A percentile compares a stretch with the other conserved stretches of the same genome.
These are phyloP conservation scores for Draba incana DNA, from an alignment of 345 rosid species.

Conservation along the genomic window DNA sequence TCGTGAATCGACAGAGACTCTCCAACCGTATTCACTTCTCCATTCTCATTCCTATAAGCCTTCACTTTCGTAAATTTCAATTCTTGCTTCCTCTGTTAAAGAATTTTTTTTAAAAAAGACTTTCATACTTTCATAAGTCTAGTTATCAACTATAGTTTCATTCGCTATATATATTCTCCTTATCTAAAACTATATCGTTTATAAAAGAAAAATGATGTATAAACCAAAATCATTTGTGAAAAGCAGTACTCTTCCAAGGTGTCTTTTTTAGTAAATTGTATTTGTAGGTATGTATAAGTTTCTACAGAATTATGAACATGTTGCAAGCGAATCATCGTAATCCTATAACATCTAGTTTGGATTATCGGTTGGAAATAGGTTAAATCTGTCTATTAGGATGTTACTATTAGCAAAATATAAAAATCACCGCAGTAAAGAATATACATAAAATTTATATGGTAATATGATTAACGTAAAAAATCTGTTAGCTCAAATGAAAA, in stretches of 20 bases:
- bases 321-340: neutral
- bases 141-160: constrained; percentile 13
- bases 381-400: no score
- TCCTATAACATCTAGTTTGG: neutral
- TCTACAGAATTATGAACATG: no score
- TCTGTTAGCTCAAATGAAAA: no score
- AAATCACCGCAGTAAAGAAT: neutral
- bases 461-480: no score
- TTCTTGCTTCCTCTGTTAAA: constrained; percentile 23
- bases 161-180: constrained; percentile 5
- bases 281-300: neutral
- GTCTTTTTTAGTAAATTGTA: neutral
- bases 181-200: neutral
- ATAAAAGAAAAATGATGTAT: neutral
- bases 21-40: constrained; percentile 31
- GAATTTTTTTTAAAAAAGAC: no score
- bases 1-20: constrained; percentile 45
- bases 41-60: constrained; percentile 30
- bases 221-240: neutral
- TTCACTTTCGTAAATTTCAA: constrained; percentile 22
- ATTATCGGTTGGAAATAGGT: neutral
- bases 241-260: neutral
- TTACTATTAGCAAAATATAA: neutral
- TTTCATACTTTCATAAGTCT: no score
- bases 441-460: no score